Evolutionary conservation across 2,329 filamentous ascomycete species (phyloP).

Genomic region (Nannizzia gypsea): DNA sequence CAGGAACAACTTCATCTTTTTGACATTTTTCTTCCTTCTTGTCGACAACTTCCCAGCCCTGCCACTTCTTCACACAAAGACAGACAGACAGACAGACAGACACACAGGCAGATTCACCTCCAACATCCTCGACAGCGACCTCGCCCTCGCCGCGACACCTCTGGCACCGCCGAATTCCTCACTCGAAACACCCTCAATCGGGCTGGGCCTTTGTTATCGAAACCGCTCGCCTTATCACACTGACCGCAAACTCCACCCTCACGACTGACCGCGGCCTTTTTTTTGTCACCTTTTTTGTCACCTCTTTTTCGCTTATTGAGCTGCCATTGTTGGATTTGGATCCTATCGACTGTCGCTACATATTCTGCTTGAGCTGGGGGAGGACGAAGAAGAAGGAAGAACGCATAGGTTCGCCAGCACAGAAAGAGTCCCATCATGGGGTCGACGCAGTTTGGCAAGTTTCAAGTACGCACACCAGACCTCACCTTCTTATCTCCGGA

Average conservation of each 20-base stretch:
- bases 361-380: neutral
- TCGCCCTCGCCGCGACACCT: neutral
- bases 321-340: neutral
- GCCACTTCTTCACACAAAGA: neutral
- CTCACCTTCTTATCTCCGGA: neutral
- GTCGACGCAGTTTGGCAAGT: slow-evolving; percentile 47
- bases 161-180: too few species aligned
- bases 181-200: neutral
- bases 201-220: neutral
- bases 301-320: neutral
- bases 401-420: neutral
- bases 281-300: neutral
- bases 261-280: too few species aligned
- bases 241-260: too few species aligned
- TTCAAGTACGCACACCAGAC: slow-evolving; percentile 36
- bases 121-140: neutral
- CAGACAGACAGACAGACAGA: too few species aligned
- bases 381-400: too few species aligned
- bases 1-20: slow-evolving; percentile 2
- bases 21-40: neutral
- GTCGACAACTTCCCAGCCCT: neutral
- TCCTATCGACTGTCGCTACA: neutral
- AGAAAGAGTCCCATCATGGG: slow-evolving; percentile 28
- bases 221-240: too few species aligned
- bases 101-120: neutral